Percentiles rank a stretch among this genome's conserved stretches.
Evolutionary conservation across 2,329 filamentous ascomycete species (phyloP).

Genomic region (Exophiala xenobiotica): DNA sequence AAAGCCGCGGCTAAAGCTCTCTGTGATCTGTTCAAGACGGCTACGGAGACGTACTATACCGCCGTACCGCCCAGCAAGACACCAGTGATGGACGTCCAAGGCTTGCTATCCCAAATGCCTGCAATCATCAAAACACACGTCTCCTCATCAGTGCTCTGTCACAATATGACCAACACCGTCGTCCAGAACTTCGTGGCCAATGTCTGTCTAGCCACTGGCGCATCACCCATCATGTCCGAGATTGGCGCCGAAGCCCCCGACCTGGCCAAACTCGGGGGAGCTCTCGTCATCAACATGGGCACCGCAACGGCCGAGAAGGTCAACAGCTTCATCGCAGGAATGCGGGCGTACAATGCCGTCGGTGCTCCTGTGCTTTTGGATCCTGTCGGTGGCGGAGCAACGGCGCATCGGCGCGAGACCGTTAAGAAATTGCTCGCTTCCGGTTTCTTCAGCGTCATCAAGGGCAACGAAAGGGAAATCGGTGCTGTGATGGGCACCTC

Average conservation of each 20-base stretch:
- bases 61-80: constrained; percentile 34
- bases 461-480: constrained; percentile 91
- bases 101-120: constrained; percentile 40
- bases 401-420: constrained; percentile 67
- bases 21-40: constrained; percentile 51
- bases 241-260: constrained; percentile 79
- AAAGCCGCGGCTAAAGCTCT: constrained; percentile 62
- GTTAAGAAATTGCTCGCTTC: constrained; percentile 68
- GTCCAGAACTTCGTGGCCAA: constrained; percentile 95
- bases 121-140: constrained; percentile 61
- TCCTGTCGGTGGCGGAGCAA: constrained; percentile 87
- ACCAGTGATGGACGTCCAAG: constrained; percentile 19
- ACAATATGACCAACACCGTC: constrained; percentile 97
- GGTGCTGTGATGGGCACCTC: constrained; percentile 63
- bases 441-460: constrained; percentile 84
- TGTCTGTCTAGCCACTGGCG: constrained; percentile 74
- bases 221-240: constrained; percentile 92
- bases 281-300: constrained; percentile 92
- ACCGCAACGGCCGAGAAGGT: constrained; percentile 77
- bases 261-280: constrained; percentile 72
- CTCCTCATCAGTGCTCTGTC: constrained; percentile 68
- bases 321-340: constrained; percentile 68
- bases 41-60: constrained; percentile 34
- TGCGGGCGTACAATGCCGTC: constrained; percentile 76
- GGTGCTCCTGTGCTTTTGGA: constrained; percentile 79